These are phyloP conservation scores for Metroxylon sagu DNA, from an alignment of 176 grass and related monocot species.

Conservation along the genomic window DNA sequence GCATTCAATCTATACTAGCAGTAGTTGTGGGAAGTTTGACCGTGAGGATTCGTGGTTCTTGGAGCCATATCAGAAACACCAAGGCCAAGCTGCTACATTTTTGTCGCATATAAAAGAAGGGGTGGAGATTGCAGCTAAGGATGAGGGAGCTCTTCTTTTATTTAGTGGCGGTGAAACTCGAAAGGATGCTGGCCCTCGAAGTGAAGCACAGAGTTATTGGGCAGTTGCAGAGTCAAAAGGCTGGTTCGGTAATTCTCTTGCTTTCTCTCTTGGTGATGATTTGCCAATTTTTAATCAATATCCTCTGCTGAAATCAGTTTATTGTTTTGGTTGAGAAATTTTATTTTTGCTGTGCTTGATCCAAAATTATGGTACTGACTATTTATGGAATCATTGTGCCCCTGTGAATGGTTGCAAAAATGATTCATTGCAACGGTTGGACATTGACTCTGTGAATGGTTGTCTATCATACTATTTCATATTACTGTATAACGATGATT, in stretches of 20 bases:
- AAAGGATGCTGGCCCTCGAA: conserved; percentile 71
- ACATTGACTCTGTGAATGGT: too few relatives aligned
- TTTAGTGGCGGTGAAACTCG: conserved; percentile 90
- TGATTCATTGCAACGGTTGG: too few relatives aligned
- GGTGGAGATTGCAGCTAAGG: conserved; percentile 40
- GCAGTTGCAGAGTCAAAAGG: conserved; percentile 57
- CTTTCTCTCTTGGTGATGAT: not conserved
- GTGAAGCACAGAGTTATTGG: conserved; percentile 96
- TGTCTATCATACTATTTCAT: too few relatives aligned
- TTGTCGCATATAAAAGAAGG: conserved; percentile 75
- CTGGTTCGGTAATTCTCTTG: conserved; percentile 60
- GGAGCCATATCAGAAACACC: conserved; percentile 79
- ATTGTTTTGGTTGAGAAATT: too few relatives aligned
- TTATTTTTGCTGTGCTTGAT: too few relatives aligned
- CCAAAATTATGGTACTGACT: too few relatives aligned
- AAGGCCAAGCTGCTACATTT: conserved; percentile 79
- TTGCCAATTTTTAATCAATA: too few relatives aligned
- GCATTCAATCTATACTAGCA: conserved; percentile 74
- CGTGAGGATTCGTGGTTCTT: conserved; percentile 79
- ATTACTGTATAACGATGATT: too few relatives aligned
- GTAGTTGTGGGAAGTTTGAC: conserved; percentile 47
- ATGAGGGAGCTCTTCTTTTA: conserved; percentile 57
- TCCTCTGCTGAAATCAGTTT: too few relatives aligned
- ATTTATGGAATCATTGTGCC: too few relatives aligned
- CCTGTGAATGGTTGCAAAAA: too few relatives aligned